Conservation (phyloP, 345 rosid species). For the Corchorus olitorius region DNA sequence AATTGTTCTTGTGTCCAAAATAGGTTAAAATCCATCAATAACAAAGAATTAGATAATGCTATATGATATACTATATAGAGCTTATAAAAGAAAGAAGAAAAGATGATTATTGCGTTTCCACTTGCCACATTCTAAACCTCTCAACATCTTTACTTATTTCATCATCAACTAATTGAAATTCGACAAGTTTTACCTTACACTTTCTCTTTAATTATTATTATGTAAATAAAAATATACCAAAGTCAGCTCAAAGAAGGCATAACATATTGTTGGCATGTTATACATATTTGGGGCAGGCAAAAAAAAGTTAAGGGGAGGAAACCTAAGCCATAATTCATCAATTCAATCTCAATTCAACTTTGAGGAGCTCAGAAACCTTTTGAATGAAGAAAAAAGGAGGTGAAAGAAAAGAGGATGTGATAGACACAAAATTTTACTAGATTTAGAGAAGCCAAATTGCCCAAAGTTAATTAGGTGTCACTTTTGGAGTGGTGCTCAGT, state of each 20-base stretch:
- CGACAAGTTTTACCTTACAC: background rate
- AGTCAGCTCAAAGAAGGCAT: background rate
- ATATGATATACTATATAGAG: too few species aligned
- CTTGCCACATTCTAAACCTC: constrained; percentile 8
- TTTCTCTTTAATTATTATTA: background rate
- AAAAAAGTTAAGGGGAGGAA: background rate
- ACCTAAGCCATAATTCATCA: too few species aligned
- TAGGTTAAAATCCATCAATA: too few species aligned
- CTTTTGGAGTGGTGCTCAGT: background rate
- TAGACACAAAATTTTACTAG: constrained; percentile 11
- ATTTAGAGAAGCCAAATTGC: constrained; percentile 24
- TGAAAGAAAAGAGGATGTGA: background rate
- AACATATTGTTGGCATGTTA: background rate
- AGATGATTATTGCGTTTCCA: background rate
- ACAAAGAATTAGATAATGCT: too few species aligned
- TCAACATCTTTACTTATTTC: background rate
- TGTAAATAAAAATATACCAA: background rate
- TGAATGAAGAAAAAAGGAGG: background rate
- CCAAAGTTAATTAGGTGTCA: constrained; percentile 16
- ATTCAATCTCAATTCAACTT: background rate
- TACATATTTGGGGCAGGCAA: background rate
- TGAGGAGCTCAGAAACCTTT: background rate
- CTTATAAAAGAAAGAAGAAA: background rate
- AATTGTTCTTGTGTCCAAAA: too few species aligned
- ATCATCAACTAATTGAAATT: constrained; percentile 6